Conservation (phyloP, 2,329 filamentous ascomycete species). For the Calonectria honghensis region DNA sequence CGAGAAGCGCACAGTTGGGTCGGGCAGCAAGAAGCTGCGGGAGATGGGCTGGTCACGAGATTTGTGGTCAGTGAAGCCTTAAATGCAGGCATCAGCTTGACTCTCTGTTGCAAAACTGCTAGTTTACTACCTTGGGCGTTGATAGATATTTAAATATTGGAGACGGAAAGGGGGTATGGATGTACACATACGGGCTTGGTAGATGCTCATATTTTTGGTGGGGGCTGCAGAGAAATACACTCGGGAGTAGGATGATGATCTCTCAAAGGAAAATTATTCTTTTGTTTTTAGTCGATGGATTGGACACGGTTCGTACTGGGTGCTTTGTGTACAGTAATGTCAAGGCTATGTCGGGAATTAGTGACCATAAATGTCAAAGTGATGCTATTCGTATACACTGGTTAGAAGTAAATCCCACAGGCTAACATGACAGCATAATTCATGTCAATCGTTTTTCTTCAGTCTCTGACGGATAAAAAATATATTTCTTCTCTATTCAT, state of each 20-base stretch:
- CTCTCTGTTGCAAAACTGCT: conserved; percentile 17
- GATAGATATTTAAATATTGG: conserved; percentile 33
- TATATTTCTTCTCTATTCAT: neutral
- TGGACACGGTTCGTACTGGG: neutral
- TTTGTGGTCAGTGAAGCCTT: conserved; percentile 73
- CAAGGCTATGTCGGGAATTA: neutral
- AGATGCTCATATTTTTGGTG: conserved; percentile 27
- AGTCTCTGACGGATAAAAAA: too few species aligned
- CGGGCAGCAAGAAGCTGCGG: conserved; percentile 75
- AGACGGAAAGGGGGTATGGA: conserved; percentile 25
- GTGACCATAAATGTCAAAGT: neutral
- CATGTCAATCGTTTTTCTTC: too few species aligned
- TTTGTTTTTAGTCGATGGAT: neutral
- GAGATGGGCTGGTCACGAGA: conserved; percentile 79
- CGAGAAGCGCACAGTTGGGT: conserved; percentile 71
- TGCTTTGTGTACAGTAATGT: neutral
- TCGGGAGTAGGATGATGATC: conserved; percentile 1
- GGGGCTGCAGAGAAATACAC: conserved; percentile 11
- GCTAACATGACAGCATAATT: neutral
- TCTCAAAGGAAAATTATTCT: conserved; percentile 18
- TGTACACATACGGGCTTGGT: conserved; percentile 41
- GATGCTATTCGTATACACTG: neutral
- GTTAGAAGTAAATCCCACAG: neutral
- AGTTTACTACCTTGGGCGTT: conserved; percentile 40
- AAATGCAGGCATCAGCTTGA: conserved; percentile 30